These are phyloP conservation scores for Skeletonema marinoi DNA, from an alignment of 108 stramenopile species.

Conservation along the genomic window DNA sequence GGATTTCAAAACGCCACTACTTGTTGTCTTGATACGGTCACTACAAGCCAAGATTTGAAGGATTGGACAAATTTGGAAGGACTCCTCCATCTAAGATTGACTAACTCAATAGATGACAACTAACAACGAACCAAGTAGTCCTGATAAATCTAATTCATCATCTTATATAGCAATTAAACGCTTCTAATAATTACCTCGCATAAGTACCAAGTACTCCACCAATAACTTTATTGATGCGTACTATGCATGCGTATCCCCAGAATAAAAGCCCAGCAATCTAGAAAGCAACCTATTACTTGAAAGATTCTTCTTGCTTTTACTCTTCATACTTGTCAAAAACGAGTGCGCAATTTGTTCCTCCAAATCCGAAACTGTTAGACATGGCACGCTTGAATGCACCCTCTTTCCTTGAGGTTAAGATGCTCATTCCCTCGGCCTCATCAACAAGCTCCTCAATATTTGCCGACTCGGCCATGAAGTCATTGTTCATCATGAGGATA, in stretches of 20 bases:
- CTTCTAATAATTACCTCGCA: too few species aligned
- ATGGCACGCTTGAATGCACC: constrained; percentile 90
- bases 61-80: too few species aligned
- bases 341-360: constrained; percentile 98
- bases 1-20: too few species aligned
- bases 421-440: constrained; percentile 93
- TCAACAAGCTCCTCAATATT: constrained; percentile 89
- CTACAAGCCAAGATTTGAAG: too few species aligned
- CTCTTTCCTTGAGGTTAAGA: constrained; percentile 88
- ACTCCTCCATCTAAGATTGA: too few species aligned
- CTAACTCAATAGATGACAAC: too few species aligned
- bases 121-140: too few species aligned
- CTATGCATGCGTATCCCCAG: background rate
- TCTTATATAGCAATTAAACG: too few species aligned
- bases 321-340: constrained; percentile 95
- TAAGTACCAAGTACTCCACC: too few species aligned
- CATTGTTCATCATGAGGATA: constrained; percentile 93
- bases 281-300: background rate
- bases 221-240: too few species aligned
- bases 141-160: too few species aligned
- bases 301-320: constrained; percentile 14
- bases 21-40: too few species aligned
- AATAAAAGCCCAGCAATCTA: background rate
- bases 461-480: constrained; percentile 95
- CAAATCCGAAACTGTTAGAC: constrained; percentile 99